Evolutionary conservation across 169 alveolate species (phyloP).

Genomic region (Eimeria acervulina): DNA sequence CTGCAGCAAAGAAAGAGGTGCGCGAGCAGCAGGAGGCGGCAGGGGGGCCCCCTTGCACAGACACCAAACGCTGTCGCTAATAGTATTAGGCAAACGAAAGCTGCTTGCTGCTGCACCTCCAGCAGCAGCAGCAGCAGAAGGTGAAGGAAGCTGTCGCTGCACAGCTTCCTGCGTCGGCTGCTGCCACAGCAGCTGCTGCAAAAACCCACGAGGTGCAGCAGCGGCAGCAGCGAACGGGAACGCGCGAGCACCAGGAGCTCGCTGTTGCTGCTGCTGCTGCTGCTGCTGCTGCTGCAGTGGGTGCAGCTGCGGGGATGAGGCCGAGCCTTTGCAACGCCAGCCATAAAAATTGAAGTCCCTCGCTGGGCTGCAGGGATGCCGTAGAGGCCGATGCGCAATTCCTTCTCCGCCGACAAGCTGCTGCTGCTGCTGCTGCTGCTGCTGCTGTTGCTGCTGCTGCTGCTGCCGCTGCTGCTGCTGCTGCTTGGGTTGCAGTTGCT

Average conservation of each 20-base stretch:
- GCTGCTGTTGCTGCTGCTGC: too few relatives aligned
- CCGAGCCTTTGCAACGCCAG: too few relatives aligned
- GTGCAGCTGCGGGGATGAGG: too few relatives aligned
- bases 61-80: slow-evolving; percentile 21
- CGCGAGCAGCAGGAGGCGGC: slow-evolving; percentile 3
- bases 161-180: neutral
- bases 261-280: neutral
- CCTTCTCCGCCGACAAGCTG: too few relatives aligned
- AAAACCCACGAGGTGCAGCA: neutral
- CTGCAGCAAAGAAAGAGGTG: neutral
- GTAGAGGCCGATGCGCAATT: too few relatives aligned
- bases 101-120: slow-evolving; percentile 4
- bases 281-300: too few relatives aligned
- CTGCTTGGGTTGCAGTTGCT: too few relatives aligned
- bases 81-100: neutral
- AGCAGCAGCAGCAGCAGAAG: neutral
- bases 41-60: slow-evolving; percentile 42
- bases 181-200: neutral
- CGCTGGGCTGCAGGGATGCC: too few relatives aligned
- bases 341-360: too few relatives aligned
- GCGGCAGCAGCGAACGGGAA: neutral
- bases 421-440: too few relatives aligned
- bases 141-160: neutral
- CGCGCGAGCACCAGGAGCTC: neutral
- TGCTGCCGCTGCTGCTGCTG: too few relatives aligned